These are phyloP conservation scores for Orbilia blumenaviensis DNA, from an alignment of 2,329 filamentous ascomycete genomes.

Conservation along the genomic window DNA sequence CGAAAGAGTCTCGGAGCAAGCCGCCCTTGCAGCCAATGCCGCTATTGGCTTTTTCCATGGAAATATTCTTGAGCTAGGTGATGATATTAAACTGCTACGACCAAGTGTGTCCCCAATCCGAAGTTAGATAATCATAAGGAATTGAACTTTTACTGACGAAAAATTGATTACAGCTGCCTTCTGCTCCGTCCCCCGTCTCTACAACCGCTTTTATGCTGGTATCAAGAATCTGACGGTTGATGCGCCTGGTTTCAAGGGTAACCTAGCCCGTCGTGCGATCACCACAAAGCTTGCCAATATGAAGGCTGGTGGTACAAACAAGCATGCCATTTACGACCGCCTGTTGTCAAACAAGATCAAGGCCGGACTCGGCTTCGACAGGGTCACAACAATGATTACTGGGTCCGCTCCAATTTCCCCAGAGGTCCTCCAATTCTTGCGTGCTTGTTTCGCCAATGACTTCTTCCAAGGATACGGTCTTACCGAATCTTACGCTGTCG, in stretches of 20 bases:
- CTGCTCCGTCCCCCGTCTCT: slow-evolving; percentile 88
- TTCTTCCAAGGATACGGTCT: slow-evolving; percentile 91
- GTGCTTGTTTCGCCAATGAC: slow-evolving; percentile 79
- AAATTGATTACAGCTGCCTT: slow-evolving; percentile 67
- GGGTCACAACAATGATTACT: slow-evolving; percentile 77
- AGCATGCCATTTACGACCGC: slow-evolving; percentile 79
- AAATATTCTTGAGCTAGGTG: slow-evolving; percentile 83
- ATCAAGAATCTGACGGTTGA: slow-evolving; percentile 82
- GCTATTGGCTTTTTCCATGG: slow-evolving; percentile 93
- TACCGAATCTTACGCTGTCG: slow-evolving; percentile 88
- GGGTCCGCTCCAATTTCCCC: slow-evolving; percentile 93
- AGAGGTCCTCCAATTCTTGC: slow-evolving; percentile 85
- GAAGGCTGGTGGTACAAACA: slow-evolving; percentile 79
- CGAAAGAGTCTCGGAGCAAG: slow-evolving; percentile 83
- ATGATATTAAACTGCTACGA: slow-evolving; percentile 86
- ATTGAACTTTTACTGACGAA: not conserved
- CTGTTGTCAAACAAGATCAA: slow-evolving; percentile 91
- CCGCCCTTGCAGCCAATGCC: slow-evolving; percentile 74
- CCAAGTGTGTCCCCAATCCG: slow-evolving; percentile 67
- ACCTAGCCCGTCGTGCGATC: slow-evolving; percentile 81
- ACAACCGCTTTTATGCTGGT: slow-evolving; percentile 85
- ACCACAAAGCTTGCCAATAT: slow-evolving; percentile 81
- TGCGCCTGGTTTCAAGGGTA: slow-evolving; percentile 79
- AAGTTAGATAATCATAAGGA: not conserved
- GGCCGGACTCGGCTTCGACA: slow-evolving; percentile 81